Evolutionary conservation across 2,329 filamentous ascomycete species (phyloP), one percentile per base, ranked within the genome.

Genomic region (Trichoderma brevicompactum): DNA sequence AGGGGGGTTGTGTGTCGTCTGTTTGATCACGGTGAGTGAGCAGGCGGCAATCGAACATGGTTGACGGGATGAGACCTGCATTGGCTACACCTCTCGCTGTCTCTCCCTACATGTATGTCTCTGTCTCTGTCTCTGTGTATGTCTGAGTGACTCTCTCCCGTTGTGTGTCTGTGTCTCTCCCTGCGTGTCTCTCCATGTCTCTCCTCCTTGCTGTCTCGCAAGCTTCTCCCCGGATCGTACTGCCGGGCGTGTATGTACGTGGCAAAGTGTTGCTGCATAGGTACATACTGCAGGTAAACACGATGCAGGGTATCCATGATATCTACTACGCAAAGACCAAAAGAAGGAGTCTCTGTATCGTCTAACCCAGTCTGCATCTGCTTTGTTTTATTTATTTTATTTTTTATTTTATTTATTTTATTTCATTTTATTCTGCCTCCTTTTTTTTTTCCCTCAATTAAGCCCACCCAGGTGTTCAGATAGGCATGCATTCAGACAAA

Each of bases 381-480:
- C 2, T 34, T 10, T 17, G 17, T 10, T 56, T n/a, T 19, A 7
- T 44, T n/a, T 17, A 10, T 48, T 15, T 46, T 58, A 46, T 34
- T 19, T 32, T 55, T 41, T 43, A 34, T 32, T 49, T 50, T 32
- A 41, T 7, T 9, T 17, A 32, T 43, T 50, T n/a, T 32, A 7
- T 41, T 52, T 50, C 28, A 10, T 41, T 48, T 0, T 12, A 7
- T 32, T 34, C 32, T 41, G 34, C 58, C 46, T 52, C 48, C 48
- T 44, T 36, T 52, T 36, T 17, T 46, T 5, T 34, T 23, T 15
- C 41, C 50, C 48, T 38, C 38, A 28, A 43, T 44, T 46, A 17
- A 46, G 49, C 41, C 59, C 58, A 63, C 59, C 59, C 59, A 63
- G 59, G 49, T 63, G 59, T 63, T 63, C 49, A 54, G 8, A 34